Evolutionary conservation across 2,329 filamentous ascomycete genomes (phyloP).

Genomic region (Fusarium staphyleae): DNA sequence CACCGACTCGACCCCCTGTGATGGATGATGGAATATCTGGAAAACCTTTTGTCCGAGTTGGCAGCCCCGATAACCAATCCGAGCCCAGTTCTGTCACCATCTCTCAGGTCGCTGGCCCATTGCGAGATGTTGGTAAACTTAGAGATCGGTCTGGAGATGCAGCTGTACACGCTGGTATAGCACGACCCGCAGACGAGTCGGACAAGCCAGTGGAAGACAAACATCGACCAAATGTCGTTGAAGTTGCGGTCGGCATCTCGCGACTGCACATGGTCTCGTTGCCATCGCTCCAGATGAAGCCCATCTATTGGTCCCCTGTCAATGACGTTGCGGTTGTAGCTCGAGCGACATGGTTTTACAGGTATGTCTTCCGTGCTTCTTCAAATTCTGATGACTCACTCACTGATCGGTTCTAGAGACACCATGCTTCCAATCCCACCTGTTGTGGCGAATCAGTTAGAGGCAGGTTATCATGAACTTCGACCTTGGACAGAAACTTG

Average conservation of each 20-base stretch:
- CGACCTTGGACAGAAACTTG: conserved; percentile 91
- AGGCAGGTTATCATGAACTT: conserved; percentile 87
- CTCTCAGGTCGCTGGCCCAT: conserved; percentile 1
- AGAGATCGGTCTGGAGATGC: conserved; percentile 7
- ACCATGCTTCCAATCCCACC: conserved; percentile 91
- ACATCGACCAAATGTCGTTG: conserved; percentile 47
- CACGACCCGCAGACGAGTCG: conserved; percentile 9
- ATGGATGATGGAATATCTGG: conserved; percentile 61
- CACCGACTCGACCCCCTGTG: conserved; percentile 31
- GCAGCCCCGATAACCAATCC: conserved; percentile 43
- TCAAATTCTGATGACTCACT: neutral
- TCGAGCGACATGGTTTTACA: conserved; percentile 96
- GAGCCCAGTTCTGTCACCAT: conserved; percentile 23
- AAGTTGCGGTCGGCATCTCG: conserved; percentile 88
- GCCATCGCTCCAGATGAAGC: conserved; percentile 86
- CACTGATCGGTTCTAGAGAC: conserved; percentile 58
- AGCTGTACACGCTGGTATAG: conserved; percentile 10
- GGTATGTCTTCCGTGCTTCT: conserved; percentile 48
- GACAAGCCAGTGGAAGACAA: conserved; percentile 10
- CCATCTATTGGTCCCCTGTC: conserved; percentile 96
- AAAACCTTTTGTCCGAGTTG: conserved; percentile 60
- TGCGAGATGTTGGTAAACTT: conserved; percentile 8
- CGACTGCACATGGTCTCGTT: conserved; percentile 87
- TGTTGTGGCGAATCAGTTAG: conserved; percentile 86
- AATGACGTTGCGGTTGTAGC: conserved; percentile 85